Conservation (phyloP, 129 eudicot species). For the Kitagawia praeruptora region DNA sequence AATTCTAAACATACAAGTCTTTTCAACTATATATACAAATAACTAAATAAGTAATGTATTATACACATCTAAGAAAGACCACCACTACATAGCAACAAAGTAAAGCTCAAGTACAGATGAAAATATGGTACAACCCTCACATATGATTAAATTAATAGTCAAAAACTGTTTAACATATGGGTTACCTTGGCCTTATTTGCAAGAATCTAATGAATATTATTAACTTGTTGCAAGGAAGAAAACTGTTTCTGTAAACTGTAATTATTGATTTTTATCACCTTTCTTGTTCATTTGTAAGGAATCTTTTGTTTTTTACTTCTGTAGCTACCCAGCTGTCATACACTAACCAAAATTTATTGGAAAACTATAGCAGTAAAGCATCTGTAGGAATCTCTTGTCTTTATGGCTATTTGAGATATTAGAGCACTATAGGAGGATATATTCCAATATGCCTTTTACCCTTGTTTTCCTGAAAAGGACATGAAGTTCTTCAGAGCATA, state of each 20-base stretch:
- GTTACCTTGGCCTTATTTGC: neutral
- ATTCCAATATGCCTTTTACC: neutral
- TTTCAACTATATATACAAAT: neutral
- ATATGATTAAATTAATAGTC: neutral
- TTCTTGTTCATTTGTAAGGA: neutral
- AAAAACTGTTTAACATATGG: neutral
- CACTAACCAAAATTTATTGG: neutral
- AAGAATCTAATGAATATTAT: neutral
- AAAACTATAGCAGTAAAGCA: neutral
- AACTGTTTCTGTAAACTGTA: neutral
- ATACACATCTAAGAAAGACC: neutral
- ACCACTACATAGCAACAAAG: neutral
- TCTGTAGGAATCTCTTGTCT: constrained; percentile 1
- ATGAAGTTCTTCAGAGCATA: neutral
- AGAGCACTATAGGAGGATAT: neutral
- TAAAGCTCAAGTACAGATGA: neutral
- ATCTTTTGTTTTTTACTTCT: neutral
- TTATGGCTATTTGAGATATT: neutral
- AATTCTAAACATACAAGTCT: neutral
- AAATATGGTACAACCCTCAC: neutral
- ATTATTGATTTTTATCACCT: neutral
- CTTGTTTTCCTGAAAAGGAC: neutral
- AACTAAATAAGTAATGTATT: neutral
- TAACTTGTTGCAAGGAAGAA: neutral
- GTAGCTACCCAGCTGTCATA: neutral